A percentile compares a stretch with the other conserved stretches of the same genome.
Conservation (phyloP, 1,284 basidiomycete species). For the Mycena citricolor region DNA sequence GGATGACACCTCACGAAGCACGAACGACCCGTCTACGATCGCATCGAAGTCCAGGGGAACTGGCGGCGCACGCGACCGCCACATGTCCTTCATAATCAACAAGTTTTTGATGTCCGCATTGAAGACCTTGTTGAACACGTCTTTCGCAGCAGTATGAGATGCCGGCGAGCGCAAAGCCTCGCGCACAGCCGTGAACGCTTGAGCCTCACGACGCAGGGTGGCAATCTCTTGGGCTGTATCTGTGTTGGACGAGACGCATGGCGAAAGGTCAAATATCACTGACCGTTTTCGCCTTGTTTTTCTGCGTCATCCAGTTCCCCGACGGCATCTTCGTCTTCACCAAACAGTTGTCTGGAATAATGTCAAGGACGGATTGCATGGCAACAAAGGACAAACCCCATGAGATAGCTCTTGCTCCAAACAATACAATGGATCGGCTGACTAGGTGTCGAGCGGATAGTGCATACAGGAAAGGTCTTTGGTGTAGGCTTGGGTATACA, state of each 20-base stretch:
- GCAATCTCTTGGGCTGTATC: constrained; percentile 84
- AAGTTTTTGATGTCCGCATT: constrained; percentile 85
- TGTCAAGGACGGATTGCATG: constrained; percentile 6
- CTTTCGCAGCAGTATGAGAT: constrained; percentile 55
- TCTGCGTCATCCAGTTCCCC: constrained; percentile 84
- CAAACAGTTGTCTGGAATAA: constrained; percentile 83
- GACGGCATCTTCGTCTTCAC: constrained; percentile 81
- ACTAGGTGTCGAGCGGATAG: constrained; percentile 95
- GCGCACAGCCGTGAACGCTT: constrained; percentile 84
- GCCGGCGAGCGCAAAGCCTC: constrained; percentile 52
- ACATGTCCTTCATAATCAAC: constrained; percentile 97
- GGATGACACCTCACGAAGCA: constrained; percentile 27
- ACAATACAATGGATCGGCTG: constrained; percentile 99
- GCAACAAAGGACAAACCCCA: constrained; percentile 62
- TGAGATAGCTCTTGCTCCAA: constrained; percentile 98
- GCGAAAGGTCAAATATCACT: constrained; percentile 20
- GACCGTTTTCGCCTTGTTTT: constrained; percentile 86
- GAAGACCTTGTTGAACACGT: constrained; percentile 92
- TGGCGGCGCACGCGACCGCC: constrained; percentile 86
- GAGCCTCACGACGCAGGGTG: constrained; percentile 84
- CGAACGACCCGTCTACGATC: constrained; percentile 65
- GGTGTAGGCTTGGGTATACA: constrained; percentile 88
- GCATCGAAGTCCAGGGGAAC: constrained; percentile 79
- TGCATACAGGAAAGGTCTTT: constrained; percentile 97
- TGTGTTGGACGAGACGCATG: constrained; percentile 4